Evolutionary conservation across 306 rosid species (phyloP).

Genomic region (Malus sieversii): DNA sequence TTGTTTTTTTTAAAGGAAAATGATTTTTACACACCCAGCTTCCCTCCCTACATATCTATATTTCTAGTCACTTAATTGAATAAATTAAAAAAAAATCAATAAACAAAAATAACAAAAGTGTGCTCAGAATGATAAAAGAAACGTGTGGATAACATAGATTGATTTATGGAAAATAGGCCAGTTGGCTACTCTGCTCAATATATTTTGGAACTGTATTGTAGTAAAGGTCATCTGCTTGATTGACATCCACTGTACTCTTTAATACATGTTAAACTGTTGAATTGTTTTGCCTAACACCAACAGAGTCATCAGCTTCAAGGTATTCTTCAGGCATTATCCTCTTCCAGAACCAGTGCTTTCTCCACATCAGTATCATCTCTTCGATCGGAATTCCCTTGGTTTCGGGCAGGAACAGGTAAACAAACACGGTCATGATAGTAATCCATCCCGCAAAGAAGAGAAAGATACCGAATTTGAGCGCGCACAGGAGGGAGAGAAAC

Average conservation of each 20-base stretch:
- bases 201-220: neutral
- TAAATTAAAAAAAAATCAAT: too few relatives aligned
- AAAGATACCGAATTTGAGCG: conserved; percentile 47
- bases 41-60: too few relatives aligned
- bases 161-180: neutral
- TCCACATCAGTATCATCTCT: conserved; percentile 50
- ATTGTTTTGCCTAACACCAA: neutral
- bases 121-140: too few relatives aligned
- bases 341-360: conserved; percentile 66
- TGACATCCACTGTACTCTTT: neutral
- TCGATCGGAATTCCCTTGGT: conserved; percentile 66
- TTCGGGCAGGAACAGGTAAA: conserved; percentile 51
- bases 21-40: too few relatives aligned
- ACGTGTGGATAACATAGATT: too few relatives aligned
- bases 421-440: conserved; percentile 54
- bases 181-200: neutral
- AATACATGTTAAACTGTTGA: neutral
- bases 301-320: conserved; percentile 23
- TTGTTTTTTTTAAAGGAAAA: too few relatives aligned
- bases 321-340: conserved; percentile 29
- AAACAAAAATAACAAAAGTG: too few relatives aligned
- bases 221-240: neutral
- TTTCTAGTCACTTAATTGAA: too few relatives aligned
- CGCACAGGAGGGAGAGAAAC: conserved; percentile 50
- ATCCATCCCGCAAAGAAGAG: conserved; percentile 71